Evolutionary conservation across 805 yeast genomes (phyloP).

Genomic region (Candida adriatica): DNA sequence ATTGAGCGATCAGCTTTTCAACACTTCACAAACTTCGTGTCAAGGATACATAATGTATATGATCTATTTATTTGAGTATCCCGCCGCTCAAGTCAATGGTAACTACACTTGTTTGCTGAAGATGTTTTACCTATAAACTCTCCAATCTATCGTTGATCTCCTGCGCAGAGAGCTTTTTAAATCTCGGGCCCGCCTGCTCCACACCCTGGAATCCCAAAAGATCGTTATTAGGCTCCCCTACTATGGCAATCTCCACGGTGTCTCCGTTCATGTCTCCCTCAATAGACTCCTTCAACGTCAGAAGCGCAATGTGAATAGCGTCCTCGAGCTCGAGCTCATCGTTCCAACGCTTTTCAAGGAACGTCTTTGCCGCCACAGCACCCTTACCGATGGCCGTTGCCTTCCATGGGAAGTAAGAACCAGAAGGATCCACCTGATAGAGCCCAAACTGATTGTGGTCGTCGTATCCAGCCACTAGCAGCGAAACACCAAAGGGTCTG

Average conservation of each 20-base stretch:
- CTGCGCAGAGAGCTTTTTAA: slow-evolving; percentile 74
- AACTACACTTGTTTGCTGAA: too few species aligned
- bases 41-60: too few species aligned
- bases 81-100: too few species aligned
- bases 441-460: slow-evolving; percentile 66
- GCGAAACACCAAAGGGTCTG: slow-evolving; percentile 96
- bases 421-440: slow-evolving; percentile 97
- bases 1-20: too few species aligned
- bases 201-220: slow-evolving; percentile 79
- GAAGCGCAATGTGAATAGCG: slow-evolving; percentile 91
- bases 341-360: slow-evolving; percentile 96
- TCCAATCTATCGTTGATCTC: slow-evolving; percentile 95
- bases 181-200: slow-evolving; percentile 80
- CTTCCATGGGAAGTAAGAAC: slow-evolving; percentile 98
- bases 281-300: slow-evolving; percentile 91
- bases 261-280: slow-evolving; percentile 98
- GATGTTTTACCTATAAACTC: slow-evolving; percentile 72
- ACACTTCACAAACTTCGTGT: too few species aligned
- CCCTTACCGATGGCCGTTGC: slow-evolving; percentile 99
- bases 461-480: slow-evolving; percentile 91
- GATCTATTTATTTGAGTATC: too few species aligned
- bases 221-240: slow-evolving; percentile 77
- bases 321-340: slow-evolving; percentile 96
- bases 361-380: slow-evolving; percentile 92
- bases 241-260: slow-evolving; percentile 85